Evolutionary conservation across 768 basidiomycete genomes (phyloP).

Genomic region (Russula lepida): DNA sequence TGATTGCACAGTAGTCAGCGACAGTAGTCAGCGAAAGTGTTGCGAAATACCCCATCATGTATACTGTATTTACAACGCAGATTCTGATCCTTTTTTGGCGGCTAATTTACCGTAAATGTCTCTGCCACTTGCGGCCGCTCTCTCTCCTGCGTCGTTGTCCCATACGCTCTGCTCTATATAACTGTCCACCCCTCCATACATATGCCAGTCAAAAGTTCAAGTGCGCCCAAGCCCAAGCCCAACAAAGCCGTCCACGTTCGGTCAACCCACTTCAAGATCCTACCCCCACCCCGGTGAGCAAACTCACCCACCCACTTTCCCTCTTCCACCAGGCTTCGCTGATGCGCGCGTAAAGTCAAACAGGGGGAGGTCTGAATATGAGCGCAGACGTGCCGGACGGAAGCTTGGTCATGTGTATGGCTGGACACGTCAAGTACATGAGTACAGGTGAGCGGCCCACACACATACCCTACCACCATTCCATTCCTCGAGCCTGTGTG

Average conservation of each 20-base stretch:
- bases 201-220: constrained; percentile 2
- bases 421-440: constrained; percentile 39
- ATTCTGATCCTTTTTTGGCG: not conserved
- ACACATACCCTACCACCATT: too few species aligned
- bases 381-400: constrained; percentile 34
- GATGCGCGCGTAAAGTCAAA: constrained; percentile 20
- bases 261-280: constrained; percentile 35
- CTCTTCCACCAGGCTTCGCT: not conserved
- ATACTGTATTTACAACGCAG: not conserved
- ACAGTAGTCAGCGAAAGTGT: too few species aligned
- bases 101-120: not conserved
- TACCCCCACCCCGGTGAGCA: constrained; percentile 39
- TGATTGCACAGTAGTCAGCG: too few species aligned
- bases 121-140: not conserved
- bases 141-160: not conserved
- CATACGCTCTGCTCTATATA: too few species aligned
- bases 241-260: constrained; percentile 33
- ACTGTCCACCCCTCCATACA: not conserved
- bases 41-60: not conserved
- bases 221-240: too few species aligned
- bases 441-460: constrained; percentile 21
- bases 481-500: too few species aligned
- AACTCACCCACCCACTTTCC: too few species aligned
- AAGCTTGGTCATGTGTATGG: constrained; percentile 37
- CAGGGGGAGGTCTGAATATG: constrained; percentile 39